Evolutionary conservation across 1,284 basidiomycete genomes (phyloP), one percentile per base, ranked within the genome.

Genomic region (Golubevia pallescens): DNA sequence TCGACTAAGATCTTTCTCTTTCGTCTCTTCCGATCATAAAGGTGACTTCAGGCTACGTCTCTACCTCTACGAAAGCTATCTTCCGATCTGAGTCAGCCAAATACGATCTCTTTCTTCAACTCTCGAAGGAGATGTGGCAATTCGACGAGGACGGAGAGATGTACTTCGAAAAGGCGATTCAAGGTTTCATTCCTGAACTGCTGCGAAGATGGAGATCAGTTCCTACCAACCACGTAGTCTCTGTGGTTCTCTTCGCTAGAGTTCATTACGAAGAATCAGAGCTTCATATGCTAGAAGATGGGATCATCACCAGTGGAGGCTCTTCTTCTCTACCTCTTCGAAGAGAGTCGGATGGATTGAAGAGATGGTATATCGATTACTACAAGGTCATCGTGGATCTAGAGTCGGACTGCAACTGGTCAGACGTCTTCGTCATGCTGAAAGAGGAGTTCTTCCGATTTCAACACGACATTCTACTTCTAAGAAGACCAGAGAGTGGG

Each of bases 101-200:
- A 85, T 90, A 76, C 72, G 75, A 79, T 58, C 66, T 99, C 62
- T 97, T 97, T 86, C 93, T 99, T 62, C 95, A 98, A 88, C 92
- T 99, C 14, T 95, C 94, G 78, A 90, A 91, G 61, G 97, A 99
- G 85, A 91, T 97, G 69, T 99, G 94, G 94, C 93, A 97, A 74
- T 99, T 99, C 84, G 91, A 95, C 63, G 94, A 94, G 61, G 96
- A 98, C 75, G 97, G 97, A 20, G 86, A 86, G 63, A 78, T 86
- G 57, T 97, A 93, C 86, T 94, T 94, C 78, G 96, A 98, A 86
- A 98, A 99, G 87, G 93, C 97, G 32, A 91, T 97, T 1, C 94
- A 97, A 74, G 87, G 88, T 84, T 86, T 82, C 66, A 71, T 84
- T 10, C 82, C 84, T 1, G 81, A 82, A 24, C 71, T 86, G 13